Percentiles rank a stretch among this genome's conserved stretches.
Conservation (phyloP, 73 alveolate species). For the Halteria grandinella region DNA sequence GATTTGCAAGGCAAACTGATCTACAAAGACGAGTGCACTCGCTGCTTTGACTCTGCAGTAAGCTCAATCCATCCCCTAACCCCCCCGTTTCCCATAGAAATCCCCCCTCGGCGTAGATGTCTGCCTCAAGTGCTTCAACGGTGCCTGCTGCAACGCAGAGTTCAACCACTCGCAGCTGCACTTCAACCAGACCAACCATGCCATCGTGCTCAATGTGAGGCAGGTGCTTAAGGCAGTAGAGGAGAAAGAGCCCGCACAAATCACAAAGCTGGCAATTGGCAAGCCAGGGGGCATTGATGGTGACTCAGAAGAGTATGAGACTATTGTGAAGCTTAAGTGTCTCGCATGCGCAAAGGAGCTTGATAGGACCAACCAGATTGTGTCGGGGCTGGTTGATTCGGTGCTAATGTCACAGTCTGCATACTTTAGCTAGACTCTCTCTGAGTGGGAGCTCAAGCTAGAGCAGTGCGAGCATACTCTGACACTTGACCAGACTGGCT, state of each 20-base stretch:
- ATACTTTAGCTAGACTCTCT: constrained; percentile 80
- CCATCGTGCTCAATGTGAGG: constrained; percentile 86
- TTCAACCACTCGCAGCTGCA: constrained; percentile 84
- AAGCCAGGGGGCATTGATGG: constrained; percentile 94
- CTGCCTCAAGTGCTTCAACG: constrained; percentile 95
- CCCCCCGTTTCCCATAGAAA: too few relatives aligned
- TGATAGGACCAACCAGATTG: constrained; percentile 57
- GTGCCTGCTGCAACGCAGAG: constrained; percentile 81
- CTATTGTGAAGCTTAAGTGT: constrained; percentile 74
- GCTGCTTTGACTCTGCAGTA: constrained; percentile 77
- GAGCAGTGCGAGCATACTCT: constrained; percentile 96
- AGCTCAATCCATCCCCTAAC: too few relatives aligned
- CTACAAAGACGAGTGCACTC: constrained; percentile 89
- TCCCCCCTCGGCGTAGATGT: constrained; percentile 87
- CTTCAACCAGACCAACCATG: constrained; percentile 75
- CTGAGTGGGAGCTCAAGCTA: constrained; percentile 96
- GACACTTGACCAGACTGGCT: constrained; percentile 83
- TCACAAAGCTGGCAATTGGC: constrained; percentile 96
- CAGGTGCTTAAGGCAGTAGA: constrained; percentile 78
- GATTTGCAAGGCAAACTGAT: constrained; percentile 76
- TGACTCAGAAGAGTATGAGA: constrained; percentile 85
- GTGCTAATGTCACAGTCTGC: constrained; percentile 90
- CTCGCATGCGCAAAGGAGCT: constrained; percentile 77
- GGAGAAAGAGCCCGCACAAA: constrained; percentile 72
- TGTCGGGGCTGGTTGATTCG: constrained; percentile 80